Evolutionary conservation across 139 green algal genomes (phyloP).

Genomic region (Chlamydomonas incerta): DNA sequence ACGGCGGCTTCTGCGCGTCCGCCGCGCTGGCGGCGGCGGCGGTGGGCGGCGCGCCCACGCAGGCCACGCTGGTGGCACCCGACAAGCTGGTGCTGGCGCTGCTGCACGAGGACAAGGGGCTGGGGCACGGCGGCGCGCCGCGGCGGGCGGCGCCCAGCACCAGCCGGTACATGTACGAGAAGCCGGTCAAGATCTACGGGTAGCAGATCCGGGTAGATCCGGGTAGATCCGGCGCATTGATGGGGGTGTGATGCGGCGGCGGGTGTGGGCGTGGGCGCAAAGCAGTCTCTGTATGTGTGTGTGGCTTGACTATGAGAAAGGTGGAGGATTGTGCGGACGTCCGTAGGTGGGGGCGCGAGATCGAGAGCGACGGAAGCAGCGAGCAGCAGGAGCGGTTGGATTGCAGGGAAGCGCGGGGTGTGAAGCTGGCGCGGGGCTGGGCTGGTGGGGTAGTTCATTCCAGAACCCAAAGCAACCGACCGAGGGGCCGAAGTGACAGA

Average conservation of each 20-base stretch:
- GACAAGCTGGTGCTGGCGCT: slow-evolving; percentile 77
- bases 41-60: slow-evolving; percentile 8
- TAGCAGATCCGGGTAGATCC: neutral
- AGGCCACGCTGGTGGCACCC: neutral
- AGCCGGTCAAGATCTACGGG: slow-evolving; percentile 79
- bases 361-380: too few relatives aligned
- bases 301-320: neutral
- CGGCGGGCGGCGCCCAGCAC: slow-evolving; percentile 3
- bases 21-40: neutral
- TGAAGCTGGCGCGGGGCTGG: too few relatives aligned
- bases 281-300: too few relatives aligned
- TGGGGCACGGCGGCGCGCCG: slow-evolving; percentile 25
- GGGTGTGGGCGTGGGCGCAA: neutral
- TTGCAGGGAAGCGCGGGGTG: too few relatives aligned
- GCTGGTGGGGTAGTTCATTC: too few relatives aligned
- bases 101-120: slow-evolving; percentile 80
- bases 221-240: too few relatives aligned
- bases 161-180: slow-evolving; percentile 64
- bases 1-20: neutral
- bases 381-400: too few relatives aligned
- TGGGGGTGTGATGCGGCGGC: too few relatives aligned
- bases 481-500: too few relatives aligned
- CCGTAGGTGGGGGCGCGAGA: too few relatives aligned
- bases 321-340: too few relatives aligned
- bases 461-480: too few relatives aligned